phyloP scores from a whole-genome alignment of 129 eudicot genomes.

The Chrysanthemum lavandulifolium region DNA sequence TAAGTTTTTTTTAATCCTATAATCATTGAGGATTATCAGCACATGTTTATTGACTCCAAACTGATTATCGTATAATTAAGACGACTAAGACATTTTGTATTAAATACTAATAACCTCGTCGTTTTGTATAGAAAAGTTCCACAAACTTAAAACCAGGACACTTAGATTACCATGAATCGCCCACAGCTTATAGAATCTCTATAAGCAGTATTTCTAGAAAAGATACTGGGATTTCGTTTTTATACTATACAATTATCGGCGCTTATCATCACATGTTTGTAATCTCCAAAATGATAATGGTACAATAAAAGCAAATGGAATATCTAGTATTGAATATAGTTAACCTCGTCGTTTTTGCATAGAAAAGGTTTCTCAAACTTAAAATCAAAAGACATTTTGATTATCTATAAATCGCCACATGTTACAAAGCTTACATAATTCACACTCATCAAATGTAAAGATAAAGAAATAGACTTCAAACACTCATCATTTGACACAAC shows the following conservation, averaged over 20 bases:
- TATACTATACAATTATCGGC: too few species aligned
- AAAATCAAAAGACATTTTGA: slow-evolving; percentile 25
- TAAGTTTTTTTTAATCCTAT: too few species aligned
- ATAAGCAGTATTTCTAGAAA: too few species aligned
- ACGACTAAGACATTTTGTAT: neutral
- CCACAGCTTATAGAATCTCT: too few species aligned
- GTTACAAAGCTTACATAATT: slow-evolving; percentile 26
- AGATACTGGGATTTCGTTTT: too few species aligned
- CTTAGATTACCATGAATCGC: slow-evolving; percentile 7
- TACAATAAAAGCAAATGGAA: neutral
- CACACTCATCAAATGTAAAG: slow-evolving; percentile 19
- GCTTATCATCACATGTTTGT: neutral
- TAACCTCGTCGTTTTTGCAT: neutral
- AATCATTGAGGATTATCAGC: too few species aligned
- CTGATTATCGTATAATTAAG: neutral
- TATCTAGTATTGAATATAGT: neutral
- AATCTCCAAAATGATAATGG: neutral
- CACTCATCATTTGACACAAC: slow-evolving; percentile 18
- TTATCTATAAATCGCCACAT: slow-evolving; percentile 19
- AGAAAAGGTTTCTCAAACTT: neutral
- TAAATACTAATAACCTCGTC: neutral
- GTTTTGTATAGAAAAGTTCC: neutral
- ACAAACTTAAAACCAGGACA: neutral
- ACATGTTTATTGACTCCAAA: too few species aligned
- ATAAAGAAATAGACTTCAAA: neutral